Evolutionary conservation across 306 rosid species (phyloP), one percentile per base, ranked within the genome.

Genomic region (Cucurbita maxima): DNA sequence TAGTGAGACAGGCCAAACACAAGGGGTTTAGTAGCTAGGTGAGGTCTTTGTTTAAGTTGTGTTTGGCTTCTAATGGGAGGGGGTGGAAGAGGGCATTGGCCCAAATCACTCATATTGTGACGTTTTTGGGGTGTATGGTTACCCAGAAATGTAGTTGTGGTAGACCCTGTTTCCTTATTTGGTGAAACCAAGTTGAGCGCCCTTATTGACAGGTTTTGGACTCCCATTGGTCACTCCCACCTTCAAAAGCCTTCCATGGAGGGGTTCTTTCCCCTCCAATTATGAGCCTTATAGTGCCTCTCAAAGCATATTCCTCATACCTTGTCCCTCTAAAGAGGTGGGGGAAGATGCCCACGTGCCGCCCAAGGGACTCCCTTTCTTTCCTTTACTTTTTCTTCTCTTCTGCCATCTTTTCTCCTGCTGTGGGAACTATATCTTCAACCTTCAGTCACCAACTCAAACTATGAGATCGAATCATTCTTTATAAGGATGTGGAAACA

Each of bases 131-230:
- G 1, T 8, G 45, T 1, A 71, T 52, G 14, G 48, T 4, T 51
- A 1, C 38, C 18, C 57, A 18, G 62, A 57, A 56, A 73, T 73
- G 54, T 37, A 8, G 12, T 5, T 55, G n/a, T 56, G 76, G 76
- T 57, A 43, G 76, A 55, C 76, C 76, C 76, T 6, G 18, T 77
- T 85, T 72, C 89, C 80, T 70, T 22, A 83, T 75, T 67, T 82
- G 83, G 85, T 14, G 80, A 86, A 79, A 63, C 82, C 57, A 72
- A 73, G 51, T 36, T 75, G 82, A 69, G 67, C 63, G 43, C 73
- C 18, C 48, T 71, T 16, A 61, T 36, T 40, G 44, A 4, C 38
- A 79, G 52, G 76, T n/a, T 77, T 84, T 85, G 57, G 52, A 20
- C 72, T 75, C 74, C 79, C 58, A 86, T 81, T 82, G 88, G 88